Evolutionary conservation across 2,329 filamentous ascomycete species (phyloP), one percentile per base, ranked within the genome.

Genomic region (Botryotinia narcissicola): DNA sequence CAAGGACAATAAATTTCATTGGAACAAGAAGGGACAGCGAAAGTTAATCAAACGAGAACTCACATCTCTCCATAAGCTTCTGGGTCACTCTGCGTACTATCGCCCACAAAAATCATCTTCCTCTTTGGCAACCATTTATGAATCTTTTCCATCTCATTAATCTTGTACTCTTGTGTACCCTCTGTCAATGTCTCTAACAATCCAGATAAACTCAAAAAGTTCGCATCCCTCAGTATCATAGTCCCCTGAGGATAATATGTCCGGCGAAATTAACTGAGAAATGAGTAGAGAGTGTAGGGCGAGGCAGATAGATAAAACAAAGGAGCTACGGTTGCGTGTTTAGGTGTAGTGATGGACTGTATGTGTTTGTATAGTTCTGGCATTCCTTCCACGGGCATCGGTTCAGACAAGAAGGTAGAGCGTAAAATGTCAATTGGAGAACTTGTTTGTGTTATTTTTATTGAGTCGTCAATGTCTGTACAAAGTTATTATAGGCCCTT

Each of bases 261-360:
- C 71, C 90, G 84, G 51, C 94, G 86, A 83, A 98, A 98, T 0
- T 86, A 82, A 73, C 88, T 90, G 37, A 98, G 87, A 82, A 98
- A 96, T 0, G 93, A 92, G 80, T 98, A 98, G 16, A 98, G 88
- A 78, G 97, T 97, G 85, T 98, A 98, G 0, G 95, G 95, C 0
- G 94, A 97, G 0, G 95, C 95, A 0, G 93, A 97, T 64, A 98
- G 88, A 82, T 98, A 98, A 85, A 97, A 97, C 87, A 93, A 97
- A 0, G 94, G 88, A 1, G 94, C 91, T 14, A 87, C 85, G 8
- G 48, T 32, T 12, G n/a, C 66, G 14, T 42, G 8, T 25, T 35
- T 25, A 14, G 87, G 80, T 1, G 85, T 84, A 37, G 90, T 79
- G 6, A 85, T 77, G 9, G 83, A 81, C 62, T 90, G 84, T 18